Evolutionary conservation across 2,329 filamentous ascomycete genomes (phyloP), one percentile per base, ranked within the genome.

Genomic region (Pseudogymnoascus sp.): DNA sequence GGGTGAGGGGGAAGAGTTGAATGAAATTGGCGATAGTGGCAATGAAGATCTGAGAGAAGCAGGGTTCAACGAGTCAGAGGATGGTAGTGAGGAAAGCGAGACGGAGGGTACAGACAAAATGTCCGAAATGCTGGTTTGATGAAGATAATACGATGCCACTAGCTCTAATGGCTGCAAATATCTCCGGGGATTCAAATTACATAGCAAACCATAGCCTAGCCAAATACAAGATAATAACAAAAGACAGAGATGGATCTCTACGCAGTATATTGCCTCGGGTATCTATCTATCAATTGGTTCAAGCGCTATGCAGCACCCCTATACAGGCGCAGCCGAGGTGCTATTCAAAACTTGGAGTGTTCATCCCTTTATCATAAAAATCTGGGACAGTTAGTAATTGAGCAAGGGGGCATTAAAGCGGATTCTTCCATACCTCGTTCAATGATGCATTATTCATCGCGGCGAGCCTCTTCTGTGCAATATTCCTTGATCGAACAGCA

Each of bases 401-500:
- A 39, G 5, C 10, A 25, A 21, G 29, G 27, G 36, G 40, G 35
- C 40, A 29, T 61, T 64, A 35, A 70, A 39, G 12, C 13, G 10
- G 18, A 33, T 3, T 37, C 8, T 78, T 74, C 15, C 48, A 55
- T 77, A 92, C 89, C 85, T 97, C 92, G 73, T 92, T 93, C 71
- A 97, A 76, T 12, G 92, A 90, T 70, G 88, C 86, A 58, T 87
- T 82, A 73, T 97, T 89, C 77, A 91, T 82, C 63, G 92, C 83
- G 2, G 92, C 92, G 77, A 87, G 84, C 69, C 86, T 87, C 79
- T 97, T 97, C 69, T 94, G 90, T 62, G 88, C 88, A 70, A 97
- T 96, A 74, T 92, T 90, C 64, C 90, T 82, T 67, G 89, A 86
- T 65, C 93, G 81, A 55, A 92, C 85, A 61, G 88, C 83, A 72